These are phyloP conservation scores for Penicillium sclerotiorum DNA, from an alignment of 2,329 filamentous ascomycete species.

Conservation along the genomic window DNA sequence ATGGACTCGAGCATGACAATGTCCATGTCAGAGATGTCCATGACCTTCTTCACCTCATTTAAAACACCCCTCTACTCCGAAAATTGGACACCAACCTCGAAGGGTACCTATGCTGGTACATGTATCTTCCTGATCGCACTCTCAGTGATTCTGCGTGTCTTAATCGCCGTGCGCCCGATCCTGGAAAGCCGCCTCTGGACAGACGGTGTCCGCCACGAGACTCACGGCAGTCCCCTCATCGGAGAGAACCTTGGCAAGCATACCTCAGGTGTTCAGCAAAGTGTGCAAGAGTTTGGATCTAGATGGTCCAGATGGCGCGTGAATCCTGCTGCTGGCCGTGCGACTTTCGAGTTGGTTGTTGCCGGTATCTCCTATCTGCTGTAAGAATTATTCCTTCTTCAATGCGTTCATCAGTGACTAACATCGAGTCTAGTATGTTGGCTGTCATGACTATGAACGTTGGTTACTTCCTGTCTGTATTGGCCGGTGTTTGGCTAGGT, in stretches of 20 bases:
- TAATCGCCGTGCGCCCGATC: conserved; percentile 67
- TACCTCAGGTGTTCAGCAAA: conserved; percentile 12
- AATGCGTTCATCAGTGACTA: conserved; percentile 37
- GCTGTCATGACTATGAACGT: conserved; percentile 86
- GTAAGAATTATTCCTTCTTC: conserved; percentile 57
- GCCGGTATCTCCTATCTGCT: conserved; percentile 77
- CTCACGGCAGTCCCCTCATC: conserved; percentile 6
- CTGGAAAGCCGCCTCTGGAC: conserved; percentile 45
- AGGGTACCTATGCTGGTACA: conserved; percentile 77
- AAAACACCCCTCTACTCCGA: conserved; percentile 65
- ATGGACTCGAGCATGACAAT: conserved; percentile 25
- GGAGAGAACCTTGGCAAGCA: neutral
- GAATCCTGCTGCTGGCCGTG: conserved; percentile 74
- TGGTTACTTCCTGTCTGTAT: conserved; percentile 77
- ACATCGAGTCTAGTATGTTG: conserved; percentile 57
- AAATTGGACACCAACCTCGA: conserved; percentile 69
- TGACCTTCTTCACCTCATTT: conserved; percentile 55
- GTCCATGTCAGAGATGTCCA: conserved; percentile 27
- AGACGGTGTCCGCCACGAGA: conserved; percentile 18
- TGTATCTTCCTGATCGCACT: conserved; percentile 86
- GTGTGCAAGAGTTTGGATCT: conserved; percentile 17
- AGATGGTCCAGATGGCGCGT: conserved; percentile 63
- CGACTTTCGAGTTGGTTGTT: conserved; percentile 68
- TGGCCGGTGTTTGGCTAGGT: conserved; percentile 63
- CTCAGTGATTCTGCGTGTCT: conserved; percentile 65